Evolutionary conservation across 164 flowering plant species (phyloP).

Genomic region (Piper betle): DNA sequence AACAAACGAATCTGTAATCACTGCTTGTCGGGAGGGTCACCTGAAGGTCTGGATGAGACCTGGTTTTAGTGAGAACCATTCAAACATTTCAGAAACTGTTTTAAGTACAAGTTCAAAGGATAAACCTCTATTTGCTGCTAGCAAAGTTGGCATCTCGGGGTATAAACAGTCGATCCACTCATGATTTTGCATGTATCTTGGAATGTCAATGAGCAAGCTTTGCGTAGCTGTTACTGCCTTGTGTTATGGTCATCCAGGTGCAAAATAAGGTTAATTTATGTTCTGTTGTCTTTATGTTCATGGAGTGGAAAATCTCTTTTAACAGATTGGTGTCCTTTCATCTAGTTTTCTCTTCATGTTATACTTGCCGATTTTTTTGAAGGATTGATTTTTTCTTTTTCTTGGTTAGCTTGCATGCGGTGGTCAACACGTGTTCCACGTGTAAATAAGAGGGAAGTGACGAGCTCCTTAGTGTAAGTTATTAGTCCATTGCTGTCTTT

Average conservation of each 20-base stretch:
- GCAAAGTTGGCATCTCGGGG: slow-evolving; percentile 29
- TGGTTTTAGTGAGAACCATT: slow-evolving; percentile 39
- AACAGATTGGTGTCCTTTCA: too few species aligned
- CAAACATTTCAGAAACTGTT: slow-evolving; percentile 35
- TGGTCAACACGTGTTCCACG: too few species aligned
- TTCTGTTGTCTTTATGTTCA: too few species aligned
- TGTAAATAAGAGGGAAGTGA: too few species aligned
- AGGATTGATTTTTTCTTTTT: too few species aligned
- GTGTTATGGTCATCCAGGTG: not conserved
- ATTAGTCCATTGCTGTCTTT: too few species aligned
- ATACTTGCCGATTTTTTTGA: too few species aligned
- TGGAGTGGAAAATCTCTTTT: too few species aligned
- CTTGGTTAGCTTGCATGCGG: too few species aligned
- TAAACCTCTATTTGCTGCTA: slow-evolving; percentile 21
- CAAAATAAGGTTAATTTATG: not conserved
- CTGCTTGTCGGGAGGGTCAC: slow-evolving; percentile 85
- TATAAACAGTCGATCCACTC: slow-evolving; percentile 29
- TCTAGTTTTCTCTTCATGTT: too few species aligned
- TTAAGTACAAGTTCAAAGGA: slow-evolving; percentile 43
- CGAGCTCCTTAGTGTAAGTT: too few species aligned
- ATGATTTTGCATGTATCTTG: slow-evolving; percentile 2
- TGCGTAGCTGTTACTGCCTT: slow-evolving; percentile 1
- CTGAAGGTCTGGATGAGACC: slow-evolving; percentile 92
- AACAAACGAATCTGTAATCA: slow-evolving; percentile 74
- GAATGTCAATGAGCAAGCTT: not conserved